These are phyloP conservation scores for Botrytis deweyae DNA, from an alignment of 2,329 filamentous ascomycete genomes.

Conservation along the genomic window DNA sequence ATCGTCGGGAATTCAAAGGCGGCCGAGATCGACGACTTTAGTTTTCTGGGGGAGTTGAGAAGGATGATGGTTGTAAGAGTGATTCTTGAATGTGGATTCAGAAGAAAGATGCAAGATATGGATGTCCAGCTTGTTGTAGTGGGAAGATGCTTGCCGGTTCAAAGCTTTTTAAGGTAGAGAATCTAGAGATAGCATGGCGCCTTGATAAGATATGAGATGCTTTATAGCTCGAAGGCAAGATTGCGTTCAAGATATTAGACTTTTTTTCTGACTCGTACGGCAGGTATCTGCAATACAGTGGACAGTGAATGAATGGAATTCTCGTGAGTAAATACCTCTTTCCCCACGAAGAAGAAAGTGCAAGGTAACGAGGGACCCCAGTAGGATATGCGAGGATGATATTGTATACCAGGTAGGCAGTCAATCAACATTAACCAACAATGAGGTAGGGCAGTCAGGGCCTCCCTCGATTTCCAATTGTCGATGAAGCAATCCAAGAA, in stretches of 20 bases:
- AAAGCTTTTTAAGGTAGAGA: conserved; percentile 13
- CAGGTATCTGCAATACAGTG: not conserved
- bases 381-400: conserved; percentile 18
- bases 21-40: conserved; percentile 28
- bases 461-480: not conserved
- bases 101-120: not conserved
- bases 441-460: not conserved
- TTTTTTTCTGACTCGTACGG: conserved; percentile 7
- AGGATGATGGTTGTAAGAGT: conserved; percentile 17
- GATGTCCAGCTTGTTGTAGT: not conserved
- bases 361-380: conserved; percentile 2
- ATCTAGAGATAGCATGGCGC: not conserved
- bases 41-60: conserved; percentile 22
- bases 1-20: conserved; percentile 23
- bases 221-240: not conserved
- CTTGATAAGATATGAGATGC: conserved; percentile 17
- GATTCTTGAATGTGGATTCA: not conserved
- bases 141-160: conserved; percentile 10
- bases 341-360: conserved; percentile 17
- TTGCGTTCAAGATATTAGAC: not conserved
- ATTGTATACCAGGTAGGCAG: not conserved
- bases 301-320: not conserved
- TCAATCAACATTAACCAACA: conserved; percentile 14
- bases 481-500: conserved; percentile 2
- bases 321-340: conserved; percentile 20